Base-by-base conservation (phyloP, 257 asterid genomes). In the Lycium barbarum region DNA sequence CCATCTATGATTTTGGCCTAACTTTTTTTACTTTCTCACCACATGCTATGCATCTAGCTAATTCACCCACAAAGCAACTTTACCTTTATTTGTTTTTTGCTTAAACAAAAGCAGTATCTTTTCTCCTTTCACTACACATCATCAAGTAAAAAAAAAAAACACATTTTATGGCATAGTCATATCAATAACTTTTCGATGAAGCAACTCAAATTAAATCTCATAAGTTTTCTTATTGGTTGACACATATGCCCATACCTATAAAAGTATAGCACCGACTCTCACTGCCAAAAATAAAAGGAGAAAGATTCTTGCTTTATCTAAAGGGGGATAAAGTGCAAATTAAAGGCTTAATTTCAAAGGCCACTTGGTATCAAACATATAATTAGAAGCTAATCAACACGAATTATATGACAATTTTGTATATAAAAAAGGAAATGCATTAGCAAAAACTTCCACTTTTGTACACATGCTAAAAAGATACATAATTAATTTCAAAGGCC, bases 181-280 rank as follows among this genome's bases (percentile, higher is more conserved):
- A 26, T 76, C 82, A 26, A 51, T 26, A 76, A 51, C 63, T 76
- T 76, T 76, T 26, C 45, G 63, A 76, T 76, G 82, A 76, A 76
- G 82, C 51, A 76, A 76, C 82, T 51, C 63, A 49, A 49, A 40
- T 70, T 70, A 70, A 0, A 13, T 51, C n/a, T 26, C 26, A 12
- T 68, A 14, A 76, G 4, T 22, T 76, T 51, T 76, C 62, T 74
- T 1, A 49, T 49, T 74, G 43, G 62, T 49, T 74, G 81, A 74
- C 4, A 47, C 61, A 49, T 40, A 40, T 74, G 43, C n/a, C 43
- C 81, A 49, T 49, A 74, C 40, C 11, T 49, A 74, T 20, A 51
- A 73, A 11, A 51, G 35, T 49, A 49, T 67, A 36, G 51, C 76
- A 67, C 76, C 76, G 76, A 36, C 76, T 12, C 65, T 58, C 22